Evolutionary conservation across 2,329 filamentous ascomycete species (phyloP).

Genomic region (Apiospora phragmitis): DNA sequence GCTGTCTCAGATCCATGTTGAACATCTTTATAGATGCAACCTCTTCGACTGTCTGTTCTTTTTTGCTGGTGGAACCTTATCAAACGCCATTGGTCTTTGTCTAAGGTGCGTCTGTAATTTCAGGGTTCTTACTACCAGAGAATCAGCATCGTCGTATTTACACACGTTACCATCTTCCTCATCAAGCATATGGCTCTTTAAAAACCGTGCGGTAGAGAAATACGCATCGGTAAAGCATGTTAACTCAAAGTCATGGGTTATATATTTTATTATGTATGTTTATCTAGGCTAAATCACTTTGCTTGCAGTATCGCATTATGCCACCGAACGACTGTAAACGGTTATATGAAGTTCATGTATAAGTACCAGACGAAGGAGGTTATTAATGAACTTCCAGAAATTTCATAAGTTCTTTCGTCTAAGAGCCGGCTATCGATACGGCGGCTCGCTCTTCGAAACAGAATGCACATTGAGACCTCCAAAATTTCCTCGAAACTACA

Average conservation of each 20-base stretch:
- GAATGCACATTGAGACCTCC: too few species aligned
- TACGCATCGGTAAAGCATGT: neutral
- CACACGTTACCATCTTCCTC: neutral
- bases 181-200: neutral
- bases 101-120: neutral
- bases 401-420: neutral
- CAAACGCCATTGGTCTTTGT: neutral
- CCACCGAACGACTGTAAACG: neutral
- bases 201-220: too few species aligned
- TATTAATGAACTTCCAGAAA: neutral
- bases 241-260: neutral
- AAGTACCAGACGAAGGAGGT: neutral
- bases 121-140: neutral
- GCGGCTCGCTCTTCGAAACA: too few species aligned
- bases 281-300: neutral
- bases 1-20: slow-evolving; percentile 6
- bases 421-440: neutral
- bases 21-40: slow-evolving; percentile 5
- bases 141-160: neutral
- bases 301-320: neutral
- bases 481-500: too few species aligned
- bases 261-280: neutral
- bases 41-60: slow-evolving; percentile 4
- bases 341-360: neutral
- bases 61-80: neutral